A percentile compares a stretch with the other conserved stretches of the same genome.
phyloP scores from a whole-genome alignment of 1,139 yeast genomes.

The Taiozyma sp. region DNA sequence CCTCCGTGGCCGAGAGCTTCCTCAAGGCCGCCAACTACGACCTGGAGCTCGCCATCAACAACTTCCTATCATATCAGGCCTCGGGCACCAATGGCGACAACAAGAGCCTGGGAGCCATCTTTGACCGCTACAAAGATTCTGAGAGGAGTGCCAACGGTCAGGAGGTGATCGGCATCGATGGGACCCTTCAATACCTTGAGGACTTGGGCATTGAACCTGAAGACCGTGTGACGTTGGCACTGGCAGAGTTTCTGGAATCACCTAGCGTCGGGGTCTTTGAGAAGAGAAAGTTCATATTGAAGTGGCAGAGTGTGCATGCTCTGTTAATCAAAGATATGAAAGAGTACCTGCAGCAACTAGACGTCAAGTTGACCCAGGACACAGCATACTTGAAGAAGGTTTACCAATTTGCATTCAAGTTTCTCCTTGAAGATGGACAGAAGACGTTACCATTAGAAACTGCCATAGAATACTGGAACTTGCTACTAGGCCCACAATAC shows the following conservation, averaged over 20 bases:
- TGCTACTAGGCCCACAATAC: constrained; percentile 43
- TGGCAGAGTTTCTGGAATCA: constrained; percentile 65
- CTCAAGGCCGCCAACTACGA: constrained; percentile 19
- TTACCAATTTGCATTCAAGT: constrained; percentile 68
- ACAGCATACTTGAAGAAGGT: constrained; percentile 45
- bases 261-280: constrained; percentile 63
- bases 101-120: constrained; percentile 11
- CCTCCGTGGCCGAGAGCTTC: constrained; percentile 19
- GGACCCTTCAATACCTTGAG: constrained; percentile 61
- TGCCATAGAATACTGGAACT: constrained; percentile 75
- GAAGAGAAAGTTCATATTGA: constrained; percentile 42
- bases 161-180: constrained; percentile 59
- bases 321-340: constrained; percentile 47
- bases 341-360: constrained; percentile 34
- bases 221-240: constrained; percentile 61
- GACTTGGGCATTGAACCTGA: constrained; percentile 73
- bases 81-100: constrained; percentile 14
- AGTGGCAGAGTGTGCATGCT: constrained; percentile 45
- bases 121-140: constrained; percentile 20
- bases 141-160: constrained; percentile 2
- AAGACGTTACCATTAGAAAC: constrained; percentile 56
- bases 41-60: constrained; percentile 24
- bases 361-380: constrained; percentile 32
- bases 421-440: constrained; percentile 57
- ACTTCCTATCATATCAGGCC: constrained; percentile 18